Evolutionary conservation across 371 early-diverging fungal species (phyloP), one percentile per base, ranked within the genome.

Genomic region (Zychaea mexicana): DNA sequence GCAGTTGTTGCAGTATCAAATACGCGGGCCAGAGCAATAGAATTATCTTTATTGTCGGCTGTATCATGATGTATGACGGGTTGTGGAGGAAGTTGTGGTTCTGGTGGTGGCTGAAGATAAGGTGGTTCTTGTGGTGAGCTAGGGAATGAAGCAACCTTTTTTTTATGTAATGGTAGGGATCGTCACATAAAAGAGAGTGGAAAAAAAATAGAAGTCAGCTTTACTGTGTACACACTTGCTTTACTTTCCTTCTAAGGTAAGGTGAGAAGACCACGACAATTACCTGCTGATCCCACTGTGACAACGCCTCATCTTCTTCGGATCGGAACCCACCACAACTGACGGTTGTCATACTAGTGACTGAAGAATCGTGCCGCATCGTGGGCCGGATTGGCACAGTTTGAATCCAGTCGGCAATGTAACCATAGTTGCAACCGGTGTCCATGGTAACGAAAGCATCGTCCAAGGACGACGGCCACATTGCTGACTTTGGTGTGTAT

Each of bases 1-100:
- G 49, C 19, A n/a, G n/a, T n/a, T n/a, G n/a, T n/a, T 33, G 33
- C 12, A 49, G 49, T 22, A 49, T 22, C 49, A 49, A 24, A 49
- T 49, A 49, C 22, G 22, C 22, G 21, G 0, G 49, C 49, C 49
- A 49, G 49, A 49, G 21, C 49, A 49, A 49, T 49, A 49, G 49
- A 49, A 49, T 49, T 49, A 3, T 49, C 49, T 49, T 49, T 49
- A 49, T 49, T 49, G 49, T 49, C 49, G 49, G 49, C 49, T 49
- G 49, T 49, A 42, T 15, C n/a, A 42, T 42, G 42, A 49, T 36
- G 38, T 36, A 22, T 49, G 49, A 22, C n/a, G 6, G 49, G 21
- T 8, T 49, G 49, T 22, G 4, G 22, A 22, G n/a, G 6, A 24
- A 22, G 2, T 4, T 24, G 49, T 49, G 10, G 22, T 8, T 19